These are phyloP conservation scores for Xylariaceae sp. DNA, from an alignment of 2,329 filamentous ascomycete genomes.

Conservation along the genomic window DNA sequence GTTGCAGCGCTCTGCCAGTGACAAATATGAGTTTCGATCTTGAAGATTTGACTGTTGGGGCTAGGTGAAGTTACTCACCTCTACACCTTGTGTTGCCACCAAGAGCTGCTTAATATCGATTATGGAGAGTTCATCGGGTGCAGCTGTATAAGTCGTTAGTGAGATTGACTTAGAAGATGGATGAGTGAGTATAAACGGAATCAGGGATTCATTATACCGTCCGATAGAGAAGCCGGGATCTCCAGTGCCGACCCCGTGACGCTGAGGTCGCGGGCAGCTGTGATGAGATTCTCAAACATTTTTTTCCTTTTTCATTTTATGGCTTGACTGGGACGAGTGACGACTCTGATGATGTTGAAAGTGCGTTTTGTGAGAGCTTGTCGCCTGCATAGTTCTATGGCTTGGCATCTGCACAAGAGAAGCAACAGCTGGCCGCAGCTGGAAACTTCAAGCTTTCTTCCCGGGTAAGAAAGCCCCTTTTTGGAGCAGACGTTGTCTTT, in stretches of 20 bases:
- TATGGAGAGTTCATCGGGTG: constrained; percentile 9
- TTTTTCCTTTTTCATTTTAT: background rate
- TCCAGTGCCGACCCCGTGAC: constrained; percentile 7
- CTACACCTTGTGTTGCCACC: constrained; percentile 4
- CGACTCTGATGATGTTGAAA: background rate
- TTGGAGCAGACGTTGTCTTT: too few species aligned
- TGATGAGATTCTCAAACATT: constrained; percentile 16
- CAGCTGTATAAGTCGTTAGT: constrained; percentile 11
- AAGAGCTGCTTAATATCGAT: constrained; percentile 7
- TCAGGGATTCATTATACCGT: too few species aligned
- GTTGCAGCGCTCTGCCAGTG: constrained; percentile 8
- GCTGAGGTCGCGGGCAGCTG: constrained; percentile 4
- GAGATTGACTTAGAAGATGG: background rate
- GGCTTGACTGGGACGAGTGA: background rate
- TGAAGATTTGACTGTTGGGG: background rate
- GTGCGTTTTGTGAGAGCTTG: too few species aligned
- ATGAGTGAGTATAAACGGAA: background rate
- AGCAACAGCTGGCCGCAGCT: too few species aligned
- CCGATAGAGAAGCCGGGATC: constrained; percentile 8
- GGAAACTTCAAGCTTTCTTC: too few species aligned
- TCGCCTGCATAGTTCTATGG: too few species aligned
- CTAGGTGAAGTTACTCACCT: constrained; percentile 7
- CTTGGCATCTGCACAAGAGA: too few species aligned
- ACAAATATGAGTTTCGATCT: constrained; percentile 3
- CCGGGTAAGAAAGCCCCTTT: too few species aligned